Evolutionary conservation across 176 grass and related monocot genomes (phyloP), one percentile per base, ranked within the genome.

Genomic region (Pharus latifolius): DNA sequence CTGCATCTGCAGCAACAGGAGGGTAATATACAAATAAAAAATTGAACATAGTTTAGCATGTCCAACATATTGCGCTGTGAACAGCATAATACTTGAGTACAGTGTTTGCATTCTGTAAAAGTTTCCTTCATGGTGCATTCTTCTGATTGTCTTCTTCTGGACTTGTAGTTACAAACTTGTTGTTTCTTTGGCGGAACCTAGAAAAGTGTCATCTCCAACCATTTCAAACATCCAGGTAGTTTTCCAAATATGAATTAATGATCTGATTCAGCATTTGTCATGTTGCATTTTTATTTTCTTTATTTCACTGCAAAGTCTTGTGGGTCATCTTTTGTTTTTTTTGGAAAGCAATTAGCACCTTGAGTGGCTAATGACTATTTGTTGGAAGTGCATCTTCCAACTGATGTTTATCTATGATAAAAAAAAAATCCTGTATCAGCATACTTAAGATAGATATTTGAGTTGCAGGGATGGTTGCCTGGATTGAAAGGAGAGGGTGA

Each of bases 171-270:
- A 88, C 84, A 99, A 94, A 70, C 72, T 99, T 59, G 82, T 99
- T 0, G 84, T 94, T 62, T 76, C 95, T 47, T 81, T 82, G 3
- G 56, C 84, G 0, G 95, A 94, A 80, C 90, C 95, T 83, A 94
- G 67, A 75, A 99, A 91, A 66, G 49, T 94, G 34, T 56, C 90
- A 60, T 87, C 95, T 72, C 90, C 90, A 40, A 91, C 95, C 41
- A 99, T 99, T 72, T 83, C 87, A 62, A 99, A 99, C 78, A 94
- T 99, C 62, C 95, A 99, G 95, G 95, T 99, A 56, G 5, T 11
- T 10, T 17, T 40, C 63, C 23, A 34, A 62, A 38, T 11, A 48
- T 76, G 5, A 12, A 31, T 56, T 65, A 60, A 32, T 52, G 46
- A 10, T 58, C 67, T 52, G 16, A 12, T 71, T 63, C 32, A 42